Evolutionary conservation across 148 eudicot genomes (phyloP).

Genomic region (Rhododendron williamsianum): DNA sequence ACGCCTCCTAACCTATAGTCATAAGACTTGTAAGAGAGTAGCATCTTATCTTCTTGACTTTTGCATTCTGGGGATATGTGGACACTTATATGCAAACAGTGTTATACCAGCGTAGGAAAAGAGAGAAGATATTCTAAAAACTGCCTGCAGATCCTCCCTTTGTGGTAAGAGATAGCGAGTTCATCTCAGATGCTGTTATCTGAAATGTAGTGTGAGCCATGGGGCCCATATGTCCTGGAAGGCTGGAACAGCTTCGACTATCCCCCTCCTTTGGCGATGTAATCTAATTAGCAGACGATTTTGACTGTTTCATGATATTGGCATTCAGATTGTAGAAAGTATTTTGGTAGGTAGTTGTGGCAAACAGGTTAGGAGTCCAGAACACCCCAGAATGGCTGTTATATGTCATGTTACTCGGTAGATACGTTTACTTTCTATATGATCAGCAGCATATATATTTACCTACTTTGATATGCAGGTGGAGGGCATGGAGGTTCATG

Average conservation of each 20-base stretch:
- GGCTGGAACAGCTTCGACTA: background rate
- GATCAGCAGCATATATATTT: background rate
- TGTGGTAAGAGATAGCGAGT: background rate
- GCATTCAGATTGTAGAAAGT: background rate
- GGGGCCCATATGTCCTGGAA: background rate
- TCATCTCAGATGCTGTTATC: background rate
- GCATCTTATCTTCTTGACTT: background rate
- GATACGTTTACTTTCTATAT: background rate
- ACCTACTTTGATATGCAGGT: constrained; percentile 40
- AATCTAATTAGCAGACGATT: background rate
- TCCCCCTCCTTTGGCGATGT: background rate
- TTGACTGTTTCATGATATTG: background rate
- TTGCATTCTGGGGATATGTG: background rate
- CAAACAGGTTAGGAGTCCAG: background rate
- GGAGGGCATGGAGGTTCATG: constrained; percentile 89
- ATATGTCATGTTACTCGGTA: background rate
- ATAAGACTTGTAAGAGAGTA: background rate
- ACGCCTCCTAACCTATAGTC: background rate
- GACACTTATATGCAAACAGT: background rate
- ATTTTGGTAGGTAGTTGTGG: background rate
- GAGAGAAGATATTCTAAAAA: background rate
- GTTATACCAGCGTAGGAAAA: background rate
- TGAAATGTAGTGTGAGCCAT: background rate
- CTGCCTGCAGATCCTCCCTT: background rate
- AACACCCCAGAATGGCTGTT: background rate